Percentiles rank a stretch among this genome's conserved stretches.
phyloP scores from a whole-genome alignment of 805 yeast species.

The Saccharomycopsis oosterbeekiorum region DNA sequence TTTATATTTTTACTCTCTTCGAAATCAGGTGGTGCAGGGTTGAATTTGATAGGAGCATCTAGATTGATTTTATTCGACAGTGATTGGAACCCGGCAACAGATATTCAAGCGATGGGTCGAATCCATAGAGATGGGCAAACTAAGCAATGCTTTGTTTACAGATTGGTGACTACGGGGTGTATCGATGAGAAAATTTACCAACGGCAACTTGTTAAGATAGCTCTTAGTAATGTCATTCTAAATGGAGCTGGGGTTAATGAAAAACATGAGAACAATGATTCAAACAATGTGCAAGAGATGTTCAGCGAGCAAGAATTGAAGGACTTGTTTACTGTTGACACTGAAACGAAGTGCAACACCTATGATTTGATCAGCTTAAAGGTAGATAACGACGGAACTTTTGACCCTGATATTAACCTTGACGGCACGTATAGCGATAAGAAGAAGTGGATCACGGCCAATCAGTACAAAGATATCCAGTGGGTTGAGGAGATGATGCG shows the following conservation, averaged over 20 bases:
- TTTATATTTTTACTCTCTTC: conserved; percentile 75
- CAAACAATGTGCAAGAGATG: conserved; percentile 23
- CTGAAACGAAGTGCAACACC: conserved; percentile 50
- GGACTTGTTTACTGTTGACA: conserved; percentile 59
- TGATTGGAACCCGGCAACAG: conserved; percentile 95
- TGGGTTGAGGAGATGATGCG: neutral
- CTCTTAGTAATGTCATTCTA: conserved; percentile 63
- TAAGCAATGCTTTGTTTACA: conserved; percentile 66
- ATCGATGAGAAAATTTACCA: conserved; percentile 93
- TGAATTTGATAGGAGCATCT: conserved; percentile 76
- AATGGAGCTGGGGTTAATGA: conserved; percentile 27
- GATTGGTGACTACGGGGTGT: conserved; percentile 79
- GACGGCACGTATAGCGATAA: neutral
- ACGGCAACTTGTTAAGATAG: conserved; percentile 77
- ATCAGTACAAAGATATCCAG: neutral
- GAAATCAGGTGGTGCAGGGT: conserved; percentile 89
- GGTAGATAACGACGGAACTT: neutral
- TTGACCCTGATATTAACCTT: neutral
- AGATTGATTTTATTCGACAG: conserved; percentile 78
- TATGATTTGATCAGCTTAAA: conserved; percentile 57
- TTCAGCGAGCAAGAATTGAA: conserved; percentile 61
- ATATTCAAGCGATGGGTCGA: conserved; percentile 91
- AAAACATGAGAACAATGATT: conserved; percentile 34
- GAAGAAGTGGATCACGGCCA: conserved; percentile 7
- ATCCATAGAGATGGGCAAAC: conserved; percentile 91